Percentiles rank a stretch among this genome's conserved stretches.
phyloP scores from a whole-genome alignment of 805 yeast species.

The Saturnispora zaruensis region DNA sequence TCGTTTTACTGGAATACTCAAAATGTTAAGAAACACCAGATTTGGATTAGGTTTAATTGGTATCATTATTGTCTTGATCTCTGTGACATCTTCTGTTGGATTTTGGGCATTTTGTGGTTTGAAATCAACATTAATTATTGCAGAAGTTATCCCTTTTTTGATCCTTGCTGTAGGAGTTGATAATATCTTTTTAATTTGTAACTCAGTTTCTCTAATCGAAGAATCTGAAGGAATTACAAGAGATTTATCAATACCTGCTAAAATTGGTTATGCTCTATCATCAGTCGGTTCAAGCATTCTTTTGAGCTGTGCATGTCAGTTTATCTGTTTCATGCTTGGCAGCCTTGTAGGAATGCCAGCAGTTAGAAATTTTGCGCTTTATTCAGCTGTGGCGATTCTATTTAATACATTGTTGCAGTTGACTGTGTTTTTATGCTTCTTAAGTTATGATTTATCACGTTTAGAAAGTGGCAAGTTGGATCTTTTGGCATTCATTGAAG shows the following conservation, averaged over 20 bases:
- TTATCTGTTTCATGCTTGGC: conserved; percentile 72
- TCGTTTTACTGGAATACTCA: conserved; percentile 9
- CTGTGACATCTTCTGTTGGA: conserved; percentile 80
- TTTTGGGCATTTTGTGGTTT: conserved; percentile 66
- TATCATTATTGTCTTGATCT: conserved; percentile 66
- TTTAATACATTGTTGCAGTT: conserved; percentile 71
- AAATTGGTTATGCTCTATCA: conserved; percentile 57
- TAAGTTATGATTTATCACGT: conserved; percentile 59
- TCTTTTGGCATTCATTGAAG: conserved; percentile 46
- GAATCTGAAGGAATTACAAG: conserved; percentile 26
- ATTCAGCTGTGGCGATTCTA: conserved; percentile 78
- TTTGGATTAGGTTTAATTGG: conserved; percentile 79
- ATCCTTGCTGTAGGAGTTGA: conserved; percentile 93
- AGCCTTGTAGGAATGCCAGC: conserved; percentile 91
- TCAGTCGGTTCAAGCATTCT: conserved; percentile 83
- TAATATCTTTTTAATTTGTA: conserved; percentile 78
- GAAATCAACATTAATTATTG: conserved; percentile 83
- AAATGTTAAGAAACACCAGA: conserved; percentile 42
- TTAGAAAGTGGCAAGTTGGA: conserved; percentile 53
- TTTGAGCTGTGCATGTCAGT: conserved; percentile 67
- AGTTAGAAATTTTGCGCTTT: conserved; percentile 84
- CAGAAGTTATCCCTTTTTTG: conserved; percentile 92
- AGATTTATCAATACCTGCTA: conserved; percentile 40
- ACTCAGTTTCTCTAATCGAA: conserved; percentile 57
- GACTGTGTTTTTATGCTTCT: conserved; percentile 69